Evolutionary conservation across 1,284 basidiomycete genomes (phyloP).

Genomic region (Clitocybe nebularis): DNA sequence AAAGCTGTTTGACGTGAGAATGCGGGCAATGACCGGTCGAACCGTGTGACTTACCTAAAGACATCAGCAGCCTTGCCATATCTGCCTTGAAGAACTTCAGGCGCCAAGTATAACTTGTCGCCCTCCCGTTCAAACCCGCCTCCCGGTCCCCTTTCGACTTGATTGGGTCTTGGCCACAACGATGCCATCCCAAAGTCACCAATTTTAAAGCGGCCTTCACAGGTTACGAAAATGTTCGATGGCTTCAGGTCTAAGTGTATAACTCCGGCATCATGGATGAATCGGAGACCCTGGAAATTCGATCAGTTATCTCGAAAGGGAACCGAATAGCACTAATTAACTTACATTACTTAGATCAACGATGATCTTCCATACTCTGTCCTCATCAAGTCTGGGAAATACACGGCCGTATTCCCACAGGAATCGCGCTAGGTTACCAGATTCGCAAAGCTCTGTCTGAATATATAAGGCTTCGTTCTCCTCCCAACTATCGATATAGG

Average conservation of each 20-base stretch:
- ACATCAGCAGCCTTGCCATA: slow-evolving; percentile 96
- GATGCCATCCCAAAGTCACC: slow-evolving; percentile 99
- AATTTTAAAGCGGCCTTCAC: slow-evolving; percentile 90
- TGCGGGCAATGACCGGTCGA: slow-evolving; percentile 20
- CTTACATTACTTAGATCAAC: slow-evolving; percentile 86
- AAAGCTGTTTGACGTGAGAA: slow-evolving; percentile 62
- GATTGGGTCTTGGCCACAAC: slow-evolving; percentile 65
- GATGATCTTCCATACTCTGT: slow-evolving; percentile 95
- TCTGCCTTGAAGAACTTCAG: slow-evolving; percentile 88
- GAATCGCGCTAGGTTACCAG: slow-evolving; percentile 90
- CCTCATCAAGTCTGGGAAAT: slow-evolving; percentile 87
- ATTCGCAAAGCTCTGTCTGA: slow-evolving; percentile 92
- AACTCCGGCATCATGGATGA: slow-evolving; percentile 86
- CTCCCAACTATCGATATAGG: slow-evolving; percentile 97
- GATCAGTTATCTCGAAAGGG: slow-evolving; percentile 18
- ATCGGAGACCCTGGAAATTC: slow-evolving; percentile 69
- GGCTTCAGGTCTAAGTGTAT: slow-evolving; percentile 98
- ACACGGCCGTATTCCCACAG: slow-evolving; percentile 88
- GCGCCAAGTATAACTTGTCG: slow-evolving; percentile 97
- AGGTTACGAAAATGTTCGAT: slow-evolving; percentile 93
- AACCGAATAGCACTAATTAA: slow-evolving; percentile 31
- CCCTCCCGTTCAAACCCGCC: slow-evolving; percentile 90
- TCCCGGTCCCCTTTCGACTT: slow-evolving; percentile 26
- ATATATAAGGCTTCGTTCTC: slow-evolving; percentile 89
- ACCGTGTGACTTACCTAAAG: slow-evolving; percentile 72